Conservation (phyloP, 768 basidiomycete species). For the Tulasnella sp. region DNA sequence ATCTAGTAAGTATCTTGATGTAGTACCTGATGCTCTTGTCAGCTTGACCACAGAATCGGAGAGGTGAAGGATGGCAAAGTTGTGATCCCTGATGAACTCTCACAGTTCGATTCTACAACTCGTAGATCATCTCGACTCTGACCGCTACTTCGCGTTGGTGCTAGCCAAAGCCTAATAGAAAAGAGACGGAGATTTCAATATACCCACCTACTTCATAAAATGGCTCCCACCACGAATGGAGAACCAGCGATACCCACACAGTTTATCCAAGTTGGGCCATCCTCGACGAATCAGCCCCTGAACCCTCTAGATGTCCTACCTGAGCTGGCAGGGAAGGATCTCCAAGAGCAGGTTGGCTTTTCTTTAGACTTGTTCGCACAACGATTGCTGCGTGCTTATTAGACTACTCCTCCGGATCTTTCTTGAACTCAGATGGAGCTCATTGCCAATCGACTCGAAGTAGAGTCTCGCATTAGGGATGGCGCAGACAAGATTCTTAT, state of each 20-base stretch:
- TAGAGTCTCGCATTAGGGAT: slow-evolving; percentile 76
- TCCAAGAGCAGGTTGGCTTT: slow-evolving; percentile 30
- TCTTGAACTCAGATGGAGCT: slow-evolving; percentile 43
- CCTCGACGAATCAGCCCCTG: background rate
- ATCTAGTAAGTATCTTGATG: too few species aligned
- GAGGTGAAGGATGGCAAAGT: too few species aligned
- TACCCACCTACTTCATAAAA: background rate
- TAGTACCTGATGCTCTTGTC: too few species aligned
- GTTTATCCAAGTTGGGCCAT: background rate
- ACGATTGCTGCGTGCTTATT: background rate
- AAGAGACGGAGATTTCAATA: background rate
- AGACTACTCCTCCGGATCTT: background rate
- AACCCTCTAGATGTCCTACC: slow-evolving; percentile 22
- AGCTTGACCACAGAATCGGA: too few species aligned
- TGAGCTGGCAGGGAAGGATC: slow-evolving; percentile 37
- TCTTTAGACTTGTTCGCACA: background rate
- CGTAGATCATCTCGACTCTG: background rate
- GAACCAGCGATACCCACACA: background rate
- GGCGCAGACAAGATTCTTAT: slow-evolving; percentile 84
- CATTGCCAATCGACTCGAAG: slow-evolving; percentile 53
- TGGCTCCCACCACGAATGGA: background rate
- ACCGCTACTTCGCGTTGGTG: background rate
- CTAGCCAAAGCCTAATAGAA: background rate
- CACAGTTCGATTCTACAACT: background rate
- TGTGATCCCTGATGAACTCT: background rate